phyloP scores from a whole-genome alignment of 331 rosid genomes.

The Prunus yedoensis region DNA sequence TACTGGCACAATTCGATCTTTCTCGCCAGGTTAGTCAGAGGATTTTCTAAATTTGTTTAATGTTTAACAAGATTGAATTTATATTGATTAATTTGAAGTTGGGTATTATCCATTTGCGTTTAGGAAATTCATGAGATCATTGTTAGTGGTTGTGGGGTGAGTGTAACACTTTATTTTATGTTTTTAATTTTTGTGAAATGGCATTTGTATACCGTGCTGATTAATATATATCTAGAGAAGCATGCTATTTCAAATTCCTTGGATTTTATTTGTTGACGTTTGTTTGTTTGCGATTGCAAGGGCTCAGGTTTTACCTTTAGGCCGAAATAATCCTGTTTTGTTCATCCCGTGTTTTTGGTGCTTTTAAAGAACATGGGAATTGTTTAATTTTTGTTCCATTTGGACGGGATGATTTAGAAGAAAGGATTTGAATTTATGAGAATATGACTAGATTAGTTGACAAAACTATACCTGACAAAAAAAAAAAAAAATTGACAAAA shows the following conservation, averaged over 20 bases:
- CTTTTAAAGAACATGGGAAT: background rate
- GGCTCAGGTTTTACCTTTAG: background rate
- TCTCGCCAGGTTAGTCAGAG: conserved; percentile 68
- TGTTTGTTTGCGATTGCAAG: background rate
- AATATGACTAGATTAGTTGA: background rate
- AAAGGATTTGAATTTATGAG: background rate
- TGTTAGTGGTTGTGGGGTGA: background rate
- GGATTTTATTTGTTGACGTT: background rate
- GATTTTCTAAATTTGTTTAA: background rate
- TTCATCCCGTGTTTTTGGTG: background rate
- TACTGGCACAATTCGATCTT: conserved; percentile 84
- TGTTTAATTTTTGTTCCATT: background rate
- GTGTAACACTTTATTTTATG: background rate
- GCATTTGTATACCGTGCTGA: background rate
- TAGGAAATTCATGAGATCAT: background rate
- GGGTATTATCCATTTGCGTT: background rate
- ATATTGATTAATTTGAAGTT: background rate
- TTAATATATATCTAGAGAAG: background rate
- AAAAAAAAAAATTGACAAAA: background rate
- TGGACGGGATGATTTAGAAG: background rate
- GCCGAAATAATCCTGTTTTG: background rate
- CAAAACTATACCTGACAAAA: background rate
- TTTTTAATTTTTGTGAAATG: too few relatives aligned
- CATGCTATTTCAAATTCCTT: background rate
- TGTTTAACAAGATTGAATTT: background rate